Evolutionary conservation across 176 grass and related monocot genomes (phyloP).

Genomic region (Bolboschoenus planiculmis): DNA sequence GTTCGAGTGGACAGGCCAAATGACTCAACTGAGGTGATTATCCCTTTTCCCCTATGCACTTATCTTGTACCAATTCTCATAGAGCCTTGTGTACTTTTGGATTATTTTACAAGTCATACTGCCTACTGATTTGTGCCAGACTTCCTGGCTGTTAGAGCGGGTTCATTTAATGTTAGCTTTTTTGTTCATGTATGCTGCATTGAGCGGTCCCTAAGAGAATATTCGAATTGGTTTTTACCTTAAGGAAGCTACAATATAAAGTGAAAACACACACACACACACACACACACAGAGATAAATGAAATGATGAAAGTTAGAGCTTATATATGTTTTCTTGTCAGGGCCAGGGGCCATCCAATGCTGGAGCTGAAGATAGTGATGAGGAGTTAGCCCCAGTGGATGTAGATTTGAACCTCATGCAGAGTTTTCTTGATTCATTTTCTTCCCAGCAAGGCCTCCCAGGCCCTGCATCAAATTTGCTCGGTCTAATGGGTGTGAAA

Average conservation of each 20-base stretch:
- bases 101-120: background rate
- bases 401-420: constrained; percentile 83
- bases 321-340: background rate
- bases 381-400: constrained; percentile 77
- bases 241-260: background rate
- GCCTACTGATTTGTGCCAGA: background rate
- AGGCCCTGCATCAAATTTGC: constrained; percentile 81
- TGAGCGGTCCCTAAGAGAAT: background rate
- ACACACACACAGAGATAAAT: background rate
- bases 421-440: constrained; percentile 80
- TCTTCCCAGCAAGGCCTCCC: constrained; percentile 91
- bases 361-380: constrained; percentile 26
- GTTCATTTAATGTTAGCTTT: background rate
- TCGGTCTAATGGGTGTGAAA: constrained; percentile 87
- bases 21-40: constrained; percentile 44
- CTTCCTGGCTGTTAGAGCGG: background rate
- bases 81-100: background rate
- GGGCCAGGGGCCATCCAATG: constrained; percentile 64
- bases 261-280: background rate
- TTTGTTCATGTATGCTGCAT: background rate
- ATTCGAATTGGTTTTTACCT: background rate
- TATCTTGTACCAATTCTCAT: background rate
- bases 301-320: background rate
- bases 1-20: constrained; percentile 31
- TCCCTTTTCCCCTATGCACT: background rate